A percentile compares a stretch with the other conserved stretches of the same genome.
phyloP scores from a whole-genome alignment of 352 stramenopile species.

The Plasmopara viticola region DNA sequence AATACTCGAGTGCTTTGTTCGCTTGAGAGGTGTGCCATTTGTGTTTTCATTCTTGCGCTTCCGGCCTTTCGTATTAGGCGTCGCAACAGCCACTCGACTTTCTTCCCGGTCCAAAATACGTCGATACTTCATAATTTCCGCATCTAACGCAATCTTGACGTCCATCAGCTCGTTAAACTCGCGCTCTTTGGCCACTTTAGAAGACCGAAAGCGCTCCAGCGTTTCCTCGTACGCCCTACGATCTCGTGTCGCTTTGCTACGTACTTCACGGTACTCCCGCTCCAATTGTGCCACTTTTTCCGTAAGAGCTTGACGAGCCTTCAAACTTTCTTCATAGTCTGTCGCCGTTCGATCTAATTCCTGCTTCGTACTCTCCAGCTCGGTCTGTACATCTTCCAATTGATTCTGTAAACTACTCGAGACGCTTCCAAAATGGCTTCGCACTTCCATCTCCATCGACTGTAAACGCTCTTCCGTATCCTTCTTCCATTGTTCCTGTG shows the following conservation, averaged over 20 bases:
- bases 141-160: constrained; percentile 73
- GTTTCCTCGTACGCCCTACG: constrained; percentile 68
- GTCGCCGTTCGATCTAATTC: constrained; percentile 71
- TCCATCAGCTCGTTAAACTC: constrained; percentile 88
- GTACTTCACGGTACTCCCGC: constrained; percentile 69
- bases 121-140: constrained; percentile 76
- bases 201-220: constrained; percentile 58
- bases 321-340: constrained; percentile 77
- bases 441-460: constrained; percentile 67
- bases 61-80: constrained; percentile 36
- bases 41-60: constrained; percentile 63
- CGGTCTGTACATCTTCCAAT: constrained; percentile 47
- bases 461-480: constrained; percentile 68
- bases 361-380: constrained; percentile 64
- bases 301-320: constrained; percentile 61
- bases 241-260: constrained; percentile 71
- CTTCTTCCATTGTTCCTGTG: constrained; percentile 70
- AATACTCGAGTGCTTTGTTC: constrained; percentile 29
- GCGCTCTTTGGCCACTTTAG: constrained; percentile 63
- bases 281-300: constrained; percentile 79
- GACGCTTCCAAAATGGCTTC: constrained; percentile 60
- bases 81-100: constrained; percentile 55
- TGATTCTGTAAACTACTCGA: constrained; percentile 49
- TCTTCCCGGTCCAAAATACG: constrained; percentile 80
- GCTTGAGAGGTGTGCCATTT: constrained; percentile 29